Conservation (phyloP, 192 early-diverging fungal species). For the Mortierella claussenii region DNA sequence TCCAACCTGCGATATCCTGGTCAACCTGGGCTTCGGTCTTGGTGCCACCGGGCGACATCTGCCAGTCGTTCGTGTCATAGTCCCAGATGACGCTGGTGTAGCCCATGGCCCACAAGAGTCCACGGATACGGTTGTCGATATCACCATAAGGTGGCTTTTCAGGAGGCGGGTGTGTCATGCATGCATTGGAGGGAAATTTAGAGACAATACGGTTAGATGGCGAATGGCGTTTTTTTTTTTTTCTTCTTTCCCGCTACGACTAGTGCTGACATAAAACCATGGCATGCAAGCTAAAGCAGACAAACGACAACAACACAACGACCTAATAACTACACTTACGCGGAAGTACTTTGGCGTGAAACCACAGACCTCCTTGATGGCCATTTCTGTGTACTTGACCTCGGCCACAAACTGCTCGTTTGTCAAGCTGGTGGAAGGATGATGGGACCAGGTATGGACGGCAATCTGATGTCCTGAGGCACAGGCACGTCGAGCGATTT, state of each 20-base stretch:
- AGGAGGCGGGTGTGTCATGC: too few species aligned
- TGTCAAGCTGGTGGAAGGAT: conserved; percentile 63
- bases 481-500: conserved; percentile 55
- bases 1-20: conserved; percentile 52
- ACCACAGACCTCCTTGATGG: conserved; percentile 63
- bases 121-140: conserved; percentile 36
- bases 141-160: conserved; percentile 46
- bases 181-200: too few species aligned
- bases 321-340: conserved; percentile 17
- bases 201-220: too few species aligned
- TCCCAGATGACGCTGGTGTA: conserved; percentile 66
- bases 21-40: conserved; percentile 47
- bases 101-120: conserved; percentile 34
- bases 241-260: too few species aligned
- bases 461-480: conserved; percentile 45
- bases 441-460: conserved; percentile 65
- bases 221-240: too few species aligned
- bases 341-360: conserved; percentile 61
- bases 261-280: neutral
- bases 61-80: conserved; percentile 64
- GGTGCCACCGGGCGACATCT: conserved; percentile 25
- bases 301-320: neutral
- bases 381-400: conserved; percentile 69
- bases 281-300: neutral
- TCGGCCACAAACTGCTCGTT: conserved; percentile 77